Evolutionary conservation across 2,329 filamentous ascomycete genomes (phyloP).

Genomic region (Botrytis paeoniae): DNA sequence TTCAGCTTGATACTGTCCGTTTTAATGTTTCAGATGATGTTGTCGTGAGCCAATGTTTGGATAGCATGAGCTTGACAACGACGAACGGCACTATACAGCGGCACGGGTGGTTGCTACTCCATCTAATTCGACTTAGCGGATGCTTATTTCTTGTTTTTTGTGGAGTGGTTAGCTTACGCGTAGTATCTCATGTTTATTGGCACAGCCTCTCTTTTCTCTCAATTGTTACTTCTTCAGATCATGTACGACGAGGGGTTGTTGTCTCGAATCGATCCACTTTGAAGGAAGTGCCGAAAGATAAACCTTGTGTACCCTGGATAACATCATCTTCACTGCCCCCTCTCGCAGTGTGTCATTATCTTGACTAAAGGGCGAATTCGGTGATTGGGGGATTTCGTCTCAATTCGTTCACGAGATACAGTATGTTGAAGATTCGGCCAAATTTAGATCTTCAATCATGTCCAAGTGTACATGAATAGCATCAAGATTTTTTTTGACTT

Average conservation of each 20-base stretch:
- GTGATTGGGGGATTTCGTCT: neutral
- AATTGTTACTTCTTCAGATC: neutral
- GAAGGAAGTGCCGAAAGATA: conserved; percentile 8
- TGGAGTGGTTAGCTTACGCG: conserved; percentile 5
- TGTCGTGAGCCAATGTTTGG: neutral
- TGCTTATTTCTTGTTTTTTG: conserved; percentile 3
- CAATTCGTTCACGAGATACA: neutral
- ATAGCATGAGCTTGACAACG: conserved; percentile 10
- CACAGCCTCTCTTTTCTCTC: conserved; percentile 1
- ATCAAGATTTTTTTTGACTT: neutral
- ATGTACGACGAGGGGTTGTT: neutral
- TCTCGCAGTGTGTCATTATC: neutral
- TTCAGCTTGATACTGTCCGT: neutral
- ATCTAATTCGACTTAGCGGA: neutral
- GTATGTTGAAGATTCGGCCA: neutral
- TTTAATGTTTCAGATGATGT: conserved; percentile 12
- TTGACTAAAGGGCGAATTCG: neutral
- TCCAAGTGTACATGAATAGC: neutral
- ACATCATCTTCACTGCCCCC: conserved; percentile 11
- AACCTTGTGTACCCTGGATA: neutral
- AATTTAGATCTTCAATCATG: neutral
- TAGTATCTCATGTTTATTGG: neutral
- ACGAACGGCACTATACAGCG: neutral
- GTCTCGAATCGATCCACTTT: neutral
- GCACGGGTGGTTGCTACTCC: conserved; percentile 12